phyloP scores from a whole-genome alignment of 139 green algal genomes.

The Chlorella sp. region DNA sequence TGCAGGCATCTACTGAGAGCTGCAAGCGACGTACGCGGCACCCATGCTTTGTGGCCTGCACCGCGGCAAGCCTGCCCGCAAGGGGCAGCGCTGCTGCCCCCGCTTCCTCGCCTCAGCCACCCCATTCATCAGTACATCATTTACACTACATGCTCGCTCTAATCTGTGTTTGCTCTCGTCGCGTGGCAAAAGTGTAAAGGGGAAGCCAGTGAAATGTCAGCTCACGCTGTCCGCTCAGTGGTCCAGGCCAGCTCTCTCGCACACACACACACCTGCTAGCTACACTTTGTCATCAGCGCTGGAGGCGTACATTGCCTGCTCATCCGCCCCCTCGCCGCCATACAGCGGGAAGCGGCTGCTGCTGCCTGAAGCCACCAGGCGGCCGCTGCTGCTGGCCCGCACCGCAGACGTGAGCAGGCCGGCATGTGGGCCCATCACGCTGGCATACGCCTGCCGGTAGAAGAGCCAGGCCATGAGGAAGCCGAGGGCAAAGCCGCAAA shows the following conservation, averaged over 20 bases:
- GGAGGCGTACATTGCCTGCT: not conserved
- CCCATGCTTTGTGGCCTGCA: too few species aligned
- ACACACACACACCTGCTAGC: not conserved
- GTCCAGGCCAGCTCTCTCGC: not conserved
- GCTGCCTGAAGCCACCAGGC: not conserved
- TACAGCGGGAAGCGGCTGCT: not conserved
- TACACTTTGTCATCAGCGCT: conserved; percentile 13
- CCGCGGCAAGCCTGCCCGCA: too few species aligned
- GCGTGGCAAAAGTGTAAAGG: too few species aligned
- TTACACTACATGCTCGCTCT: not conserved
- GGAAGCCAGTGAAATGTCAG: too few species aligned
- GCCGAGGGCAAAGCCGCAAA: conserved; percentile 28
- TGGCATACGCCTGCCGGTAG: conserved; percentile 30
- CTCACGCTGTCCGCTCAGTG: too few species aligned
- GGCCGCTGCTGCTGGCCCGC: not conserved
- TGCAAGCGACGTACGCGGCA: too few species aligned
- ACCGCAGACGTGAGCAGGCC: conserved; percentile 13
- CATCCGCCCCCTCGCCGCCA: not conserved
- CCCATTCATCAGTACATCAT: too few species aligned
- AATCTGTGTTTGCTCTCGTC: not conserved
- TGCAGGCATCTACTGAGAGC: too few species aligned
- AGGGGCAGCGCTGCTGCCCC: too few species aligned
- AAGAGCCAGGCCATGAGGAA: conserved; percentile 36
- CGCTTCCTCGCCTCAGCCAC: too few species aligned
- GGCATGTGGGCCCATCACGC: conserved; percentile 9